These are phyloP conservation scores for Fragilariopsis cylindrus DNA, from an alignment of 108 stramenopile species.

Conservation along the genomic window DNA sequence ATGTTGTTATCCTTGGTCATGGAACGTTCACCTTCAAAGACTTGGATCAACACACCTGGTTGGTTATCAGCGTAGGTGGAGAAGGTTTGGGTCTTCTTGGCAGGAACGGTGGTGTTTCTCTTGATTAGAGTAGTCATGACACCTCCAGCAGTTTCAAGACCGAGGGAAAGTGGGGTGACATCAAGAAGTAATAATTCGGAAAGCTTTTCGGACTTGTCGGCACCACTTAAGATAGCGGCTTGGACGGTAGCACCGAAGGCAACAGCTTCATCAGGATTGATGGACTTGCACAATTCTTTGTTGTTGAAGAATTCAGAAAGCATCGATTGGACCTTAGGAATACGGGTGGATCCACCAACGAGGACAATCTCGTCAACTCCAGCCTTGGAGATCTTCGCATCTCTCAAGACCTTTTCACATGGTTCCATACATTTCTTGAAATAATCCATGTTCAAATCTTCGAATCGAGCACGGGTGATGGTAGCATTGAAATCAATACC, in stretches of 20 bases:
- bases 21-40: conserved; percentile 99
- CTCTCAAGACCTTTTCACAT: conserved; percentile 96
- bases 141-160: conserved; percentile 96
- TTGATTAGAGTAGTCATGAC: conserved; percentile 96
- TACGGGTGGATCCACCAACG: conserved; percentile 98
- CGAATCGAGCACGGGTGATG: conserved; percentile 97
- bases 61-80: conserved; percentile 99
- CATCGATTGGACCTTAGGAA: conserved; percentile 96
- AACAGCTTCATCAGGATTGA: conserved; percentile 98
- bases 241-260: conserved; percentile 96
- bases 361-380: conserved; percentile 95
- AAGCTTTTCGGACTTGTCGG: conserved; percentile 97
- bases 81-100: conserved; percentile 99
- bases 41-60: conserved; percentile 98
- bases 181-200: conserved; percentile 94
- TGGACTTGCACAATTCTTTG: conserved; percentile 97
- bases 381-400: conserved; percentile 96
- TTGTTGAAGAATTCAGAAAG: conserved; percentile 99
- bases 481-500: conserved; percentile 99
- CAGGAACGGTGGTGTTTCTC: conserved; percentile 93
- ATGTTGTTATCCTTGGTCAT: conserved; percentile 99
- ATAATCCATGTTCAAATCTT: conserved; percentile 97
- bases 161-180: conserved; percentile 97
- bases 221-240: conserved; percentile 92
- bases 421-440: conserved; percentile 99